A percentile compares a stretch with the other conserved stretches of the same genome.
These are phyloP conservation scores for Limtongia smithiae DNA, from an alignment of 805 yeast genomes.

Conservation along the genomic window DNA sequence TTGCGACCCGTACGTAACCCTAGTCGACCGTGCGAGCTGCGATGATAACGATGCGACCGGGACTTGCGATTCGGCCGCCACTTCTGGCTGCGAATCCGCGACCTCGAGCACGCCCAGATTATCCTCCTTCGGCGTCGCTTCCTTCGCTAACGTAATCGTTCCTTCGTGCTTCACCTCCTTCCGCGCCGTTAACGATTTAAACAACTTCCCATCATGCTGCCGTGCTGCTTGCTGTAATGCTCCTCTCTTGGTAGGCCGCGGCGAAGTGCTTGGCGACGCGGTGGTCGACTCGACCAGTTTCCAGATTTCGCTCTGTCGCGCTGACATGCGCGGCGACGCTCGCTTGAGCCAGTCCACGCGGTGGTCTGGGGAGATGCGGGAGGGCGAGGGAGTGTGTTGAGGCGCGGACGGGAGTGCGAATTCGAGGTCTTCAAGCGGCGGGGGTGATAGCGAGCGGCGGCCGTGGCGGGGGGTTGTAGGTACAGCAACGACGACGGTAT, in stretches of 20 bases:
- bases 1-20: constrained; percentile 21
- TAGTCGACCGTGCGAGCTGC: constrained; percentile 6
- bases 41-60: background rate
- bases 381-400: background rate
- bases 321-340: background rate
- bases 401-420: constrained; percentile 2
- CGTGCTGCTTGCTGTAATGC: too few species aligned
- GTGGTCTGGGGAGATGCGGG: constrained; percentile 1
- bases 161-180: too few species aligned
- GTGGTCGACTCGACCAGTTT: constrained; percentile 4
- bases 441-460: constrained; percentile 9
- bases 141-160: too few species aligned
- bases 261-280: background rate
- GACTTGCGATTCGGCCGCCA: background rate
- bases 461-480: background rate
- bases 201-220: constrained; percentile 11
- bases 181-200: too few species aligned
- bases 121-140: too few species aligned
- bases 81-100: too few species aligned
- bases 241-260: too few species aligned
- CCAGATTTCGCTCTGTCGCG: constrained; percentile 17
- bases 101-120: too few species aligned
- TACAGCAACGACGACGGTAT: too few species aligned
- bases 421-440: constrained; percentile 16
- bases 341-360: too few species aligned